Conservation (phyloP, 768 basidiomycete genomes). For the Wakefieldia striispora region DNA sequence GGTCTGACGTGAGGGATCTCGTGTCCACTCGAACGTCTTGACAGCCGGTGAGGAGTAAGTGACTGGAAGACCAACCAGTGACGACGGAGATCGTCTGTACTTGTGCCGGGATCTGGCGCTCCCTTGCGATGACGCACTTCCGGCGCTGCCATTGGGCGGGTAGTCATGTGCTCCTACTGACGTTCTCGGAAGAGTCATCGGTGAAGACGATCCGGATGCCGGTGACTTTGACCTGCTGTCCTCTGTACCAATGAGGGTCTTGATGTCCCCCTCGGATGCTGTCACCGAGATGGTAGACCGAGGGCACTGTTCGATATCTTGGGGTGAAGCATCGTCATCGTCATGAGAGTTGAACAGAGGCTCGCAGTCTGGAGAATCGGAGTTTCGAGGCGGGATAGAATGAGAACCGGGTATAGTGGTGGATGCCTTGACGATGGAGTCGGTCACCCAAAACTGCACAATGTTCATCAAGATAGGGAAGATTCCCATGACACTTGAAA, state of each 20-base stretch:
- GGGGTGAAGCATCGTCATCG: slow-evolving; percentile 41
- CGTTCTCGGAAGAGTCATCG: slow-evolving; percentile 8
- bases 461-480: slow-evolving; percentile 90
- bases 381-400: slow-evolving; percentile 36
- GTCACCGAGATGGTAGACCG: slow-evolving; percentile 36
- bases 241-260: slow-evolving; percentile 19
- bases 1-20: slow-evolving; percentile 2
- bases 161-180: slow-evolving; percentile 37
- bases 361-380: slow-evolving; percentile 47
- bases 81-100: slow-evolving; percentile 35
- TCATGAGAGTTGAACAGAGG: slow-evolving; percentile 65
- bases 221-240: slow-evolving; percentile 12
- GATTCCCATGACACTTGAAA: slow-evolving; percentile 77
- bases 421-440: slow-evolving; percentile 85
- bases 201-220: slow-evolving; percentile 15
- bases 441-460: slow-evolving; percentile 93
- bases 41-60: slow-evolving; percentile 32
- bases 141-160: slow-evolving; percentile 51
- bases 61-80: slow-evolving; percentile 39
- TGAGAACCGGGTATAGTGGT: slow-evolving; percentile 38
- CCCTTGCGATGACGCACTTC: slow-evolving; percentile 32
- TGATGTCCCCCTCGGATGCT: slow-evolving; percentile 25
- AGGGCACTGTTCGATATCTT: slow-evolving; percentile 49
- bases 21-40: slow-evolving; percentile 30
- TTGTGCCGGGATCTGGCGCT: slow-evolving; percentile 28